These are phyloP conservation scores for Diospyros kaki DNA, from an alignment of 148 eudicot species.

Conservation along the genomic window DNA sequence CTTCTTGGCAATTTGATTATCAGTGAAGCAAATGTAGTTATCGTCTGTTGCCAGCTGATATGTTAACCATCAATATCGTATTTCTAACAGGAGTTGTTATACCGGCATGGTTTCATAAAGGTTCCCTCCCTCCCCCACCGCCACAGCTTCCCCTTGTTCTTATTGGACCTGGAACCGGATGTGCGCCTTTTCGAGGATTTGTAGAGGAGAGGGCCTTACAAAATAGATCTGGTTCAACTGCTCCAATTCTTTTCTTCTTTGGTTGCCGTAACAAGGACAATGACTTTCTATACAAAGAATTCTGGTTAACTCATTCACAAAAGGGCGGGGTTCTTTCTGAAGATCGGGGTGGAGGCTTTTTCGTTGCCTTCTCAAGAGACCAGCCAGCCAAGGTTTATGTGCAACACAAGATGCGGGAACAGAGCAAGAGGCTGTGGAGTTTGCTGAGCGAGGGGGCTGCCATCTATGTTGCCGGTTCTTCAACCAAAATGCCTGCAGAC, in stretches of 20 bases:
- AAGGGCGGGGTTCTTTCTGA: slow-evolving; percentile 67
- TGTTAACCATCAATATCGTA: background rate
- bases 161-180: slow-evolving; percentile 93
- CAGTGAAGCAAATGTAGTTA: background rate
- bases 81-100: slow-evolving; percentile 42
- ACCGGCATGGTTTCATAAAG: slow-evolving; percentile 85
- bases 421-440: slow-evolving; percentile 50
- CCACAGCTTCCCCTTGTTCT: slow-evolving; percentile 90
- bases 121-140: slow-evolving; percentile 73
- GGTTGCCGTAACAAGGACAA: slow-evolving; percentile 72
- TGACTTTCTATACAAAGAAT: slow-evolving; percentile 70
- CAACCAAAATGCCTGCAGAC: slow-evolving; percentile 84
- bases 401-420: slow-evolving; percentile 78
- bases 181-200: slow-evolving; percentile 92
- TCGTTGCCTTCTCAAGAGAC: slow-evolving; percentile 78
- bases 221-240: slow-evolving; percentile 42
- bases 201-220: slow-evolving; percentile 66
- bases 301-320: slow-evolving; percentile 64
- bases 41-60: background rate
- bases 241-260: slow-evolving; percentile 80
- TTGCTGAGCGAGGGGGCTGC: slow-evolving; percentile 66
- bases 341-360: slow-evolving; percentile 83
- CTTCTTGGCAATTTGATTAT: background rate
- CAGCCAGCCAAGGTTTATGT: slow-evolving; percentile 83
- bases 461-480: slow-evolving; percentile 78